These are phyloP conservation scores for Delphinella strobiligena DNA, from an alignment of 2,329 filamentous ascomycete genomes.

Conservation along the genomic window DNA sequence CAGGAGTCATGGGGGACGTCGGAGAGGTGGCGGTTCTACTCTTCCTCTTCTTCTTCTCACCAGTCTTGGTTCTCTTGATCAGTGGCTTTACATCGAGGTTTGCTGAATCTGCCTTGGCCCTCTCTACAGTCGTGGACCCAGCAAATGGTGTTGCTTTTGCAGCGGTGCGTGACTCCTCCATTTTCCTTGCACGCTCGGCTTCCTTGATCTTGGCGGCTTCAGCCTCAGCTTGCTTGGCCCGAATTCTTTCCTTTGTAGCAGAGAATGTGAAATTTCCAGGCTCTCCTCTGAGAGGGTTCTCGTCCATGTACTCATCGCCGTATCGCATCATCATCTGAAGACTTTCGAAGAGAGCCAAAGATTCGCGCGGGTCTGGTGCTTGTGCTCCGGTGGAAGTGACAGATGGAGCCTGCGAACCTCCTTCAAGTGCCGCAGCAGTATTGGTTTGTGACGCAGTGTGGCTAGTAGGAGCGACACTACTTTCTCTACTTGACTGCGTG, in stretches of 20 bases:
- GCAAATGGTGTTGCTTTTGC: conserved; percentile 11
- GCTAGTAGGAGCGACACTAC: conserved; percentile 22
- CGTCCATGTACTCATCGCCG: conserved; percentile 52
- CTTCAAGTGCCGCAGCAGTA: conserved; percentile 1
- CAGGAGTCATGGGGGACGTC: conserved; percentile 6
- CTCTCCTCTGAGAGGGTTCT: conserved; percentile 50
- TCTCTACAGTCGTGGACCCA: not conserved
- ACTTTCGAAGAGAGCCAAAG: conserved; percentile 34
- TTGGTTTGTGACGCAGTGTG: conserved; percentile 1
- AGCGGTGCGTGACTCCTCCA: conserved; percentile 19
- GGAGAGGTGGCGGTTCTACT: conserved; percentile 25
- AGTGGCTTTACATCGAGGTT: conserved; percentile 2
- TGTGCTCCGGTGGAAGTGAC: not conserved
- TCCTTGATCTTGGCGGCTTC: conserved; percentile 19
- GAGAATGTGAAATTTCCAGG: conserved; percentile 50
- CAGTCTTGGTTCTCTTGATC: conserved; percentile 13
- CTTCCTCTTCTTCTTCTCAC: conserved; percentile 22
- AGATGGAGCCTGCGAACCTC: conserved; percentile 1
- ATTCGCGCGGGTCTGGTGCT: conserved; percentile 14
- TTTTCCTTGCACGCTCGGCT: conserved; percentile 17
- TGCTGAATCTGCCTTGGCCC: not conserved
- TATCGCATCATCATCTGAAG: conserved; percentile 30
- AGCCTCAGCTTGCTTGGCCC: conserved; percentile 27
- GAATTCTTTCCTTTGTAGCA: conserved; percentile 29
- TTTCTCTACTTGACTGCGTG: conserved; percentile 31